Evolutionary conservation across 768 basidiomycete species (phyloP), one percentile per base, ranked within the genome.

Genomic region (Pholiota molesta): DNA sequence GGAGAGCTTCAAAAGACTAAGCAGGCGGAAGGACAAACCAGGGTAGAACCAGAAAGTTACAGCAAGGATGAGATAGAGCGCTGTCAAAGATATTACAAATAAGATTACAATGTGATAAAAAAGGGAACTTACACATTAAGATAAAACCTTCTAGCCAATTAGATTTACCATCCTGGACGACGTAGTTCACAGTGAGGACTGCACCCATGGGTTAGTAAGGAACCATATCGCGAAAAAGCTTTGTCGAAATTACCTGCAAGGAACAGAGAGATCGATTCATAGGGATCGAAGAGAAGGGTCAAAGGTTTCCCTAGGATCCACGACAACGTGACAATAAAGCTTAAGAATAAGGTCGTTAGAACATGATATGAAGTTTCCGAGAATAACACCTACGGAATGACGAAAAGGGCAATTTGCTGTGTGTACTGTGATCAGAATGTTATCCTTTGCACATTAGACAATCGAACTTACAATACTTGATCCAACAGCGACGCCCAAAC

Each of bases 401-500:
- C 59, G 11, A 60, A 86, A 65, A 96, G 82, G 1, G 91, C 86
- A 62, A 90, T 90, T 89, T 93, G 91, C 88, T 94, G 62, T 8
- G 49, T 7, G 61, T 47, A n/a, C 31, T 10, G 62, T 26, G 56
- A 55, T 57, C 1, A 65, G 59, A 31, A 19, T 44, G 2, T 5
- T 11, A 17, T n/a, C 29, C 39, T n/a, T 39, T 51, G 14, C 47
- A 10, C 33, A 17, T 56, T 53, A 14, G 31, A 51, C 6, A 35
- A 47, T 19, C 44, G 7, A 17, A 80, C 88, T 71, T 69, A 92
- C 90, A 37, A 92, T 89, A 65, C 89, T 89, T 1, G 90, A 90
- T 51, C 94, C 92, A 17, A 94, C 91, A n/a, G 95, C 93, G 21
- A 97, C 92, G 26, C 91, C 89, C 59, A 97, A 79, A 69, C 91